Evolutionary conservation across 306 rosid species (phyloP), one percentile per base, ranked within the genome.

Genomic region (Pyrus bretschneideri): DNA sequence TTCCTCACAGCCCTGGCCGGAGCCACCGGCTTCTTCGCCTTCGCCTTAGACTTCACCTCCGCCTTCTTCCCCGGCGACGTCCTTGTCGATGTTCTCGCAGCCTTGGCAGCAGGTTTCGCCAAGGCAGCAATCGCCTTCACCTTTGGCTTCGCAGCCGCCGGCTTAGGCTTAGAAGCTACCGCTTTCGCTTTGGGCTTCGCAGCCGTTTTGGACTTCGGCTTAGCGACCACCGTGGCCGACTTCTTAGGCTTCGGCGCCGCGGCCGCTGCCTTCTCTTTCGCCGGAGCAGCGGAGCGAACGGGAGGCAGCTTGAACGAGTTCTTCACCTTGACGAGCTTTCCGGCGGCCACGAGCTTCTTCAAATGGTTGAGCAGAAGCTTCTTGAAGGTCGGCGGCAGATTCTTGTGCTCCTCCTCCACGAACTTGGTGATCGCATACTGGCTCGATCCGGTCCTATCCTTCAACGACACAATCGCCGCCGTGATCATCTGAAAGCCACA

Each of bases 291-390:
- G 5, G 78, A 76, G 33, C 82, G 84, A 14, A 71, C 22, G 0
- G 91, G 31, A 0, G 97, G 79, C 6, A 94, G 84, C 84, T 92
- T 92, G 85, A 80, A 94, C 0, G 98, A 94, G 63, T 84, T 81
- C 79, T 90, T 94, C 0, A 94, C 96, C 88, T 94, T 92, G 1
- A 89, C 89, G 12, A 94, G 93, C 72, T 86, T 90, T 0, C 83
- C 96, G 9, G 91, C 67, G 4, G 88, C 93, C 1, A 94, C 97
- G 0, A 84, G 79, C 51, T 89, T 94, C 85, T 94, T 94, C 71
- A 94, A 66, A 21, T 87, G 76, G 31, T 30, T 49, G 2, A 92
- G 91, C 54, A 94, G 31, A 11, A 94, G 95, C 86, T 92, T 94
- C 81, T 69, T 81, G 84, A 81, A 94, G 4, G 80, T 86, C 17